Conservation (phyloP, 2,329 filamentous ascomycete species). For the Pseudopyrenochaeta lycopersici region DNA sequence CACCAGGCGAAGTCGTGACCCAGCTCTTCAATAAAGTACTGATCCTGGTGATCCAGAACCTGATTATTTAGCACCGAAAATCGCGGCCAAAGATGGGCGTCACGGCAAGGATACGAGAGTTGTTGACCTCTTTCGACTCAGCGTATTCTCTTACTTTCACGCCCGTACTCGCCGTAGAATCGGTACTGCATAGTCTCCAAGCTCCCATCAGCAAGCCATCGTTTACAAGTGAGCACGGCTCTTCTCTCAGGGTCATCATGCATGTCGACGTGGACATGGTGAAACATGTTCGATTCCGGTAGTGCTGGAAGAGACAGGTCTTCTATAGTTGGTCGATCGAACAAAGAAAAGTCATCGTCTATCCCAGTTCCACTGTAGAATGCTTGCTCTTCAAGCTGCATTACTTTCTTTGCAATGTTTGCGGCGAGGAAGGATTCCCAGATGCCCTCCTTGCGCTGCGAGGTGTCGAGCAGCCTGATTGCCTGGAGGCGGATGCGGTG, state of each 20-base stretch:
- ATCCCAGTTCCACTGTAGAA: neutral
- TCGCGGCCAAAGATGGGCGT: conserved; percentile 4
- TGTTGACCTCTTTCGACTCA: too few species aligned
- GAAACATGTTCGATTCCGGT: conserved; percentile 5
- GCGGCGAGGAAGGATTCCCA: conserved; percentile 46
- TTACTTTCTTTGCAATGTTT: conserved; percentile 10
- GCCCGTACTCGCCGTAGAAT: neutral
- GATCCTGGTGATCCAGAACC: conserved; percentile 5
- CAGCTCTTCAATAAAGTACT: conserved; percentile 3
- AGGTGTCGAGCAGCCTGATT: conserved; percentile 39
- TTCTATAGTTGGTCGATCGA: neutral
- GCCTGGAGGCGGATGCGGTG: conserved; percentile 53
- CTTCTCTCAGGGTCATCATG: neutral
- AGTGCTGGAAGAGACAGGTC: neutral
- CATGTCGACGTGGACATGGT: conserved; percentile 1
- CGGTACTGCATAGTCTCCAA: neutral
- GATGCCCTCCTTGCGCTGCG: conserved; percentile 52
- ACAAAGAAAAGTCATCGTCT: neutral
- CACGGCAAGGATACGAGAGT: too few species aligned
- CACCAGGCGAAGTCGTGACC: conserved; percentile 8
- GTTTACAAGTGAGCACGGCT: conserved; percentile 4
- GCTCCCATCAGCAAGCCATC: neutral
- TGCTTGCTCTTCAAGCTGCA: conserved; percentile 6
- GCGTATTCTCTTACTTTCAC: neutral
- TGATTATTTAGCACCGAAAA: conserved; percentile 4